Conservation (phyloP, 805 yeast species). For the Pichia scutulata region DNA sequence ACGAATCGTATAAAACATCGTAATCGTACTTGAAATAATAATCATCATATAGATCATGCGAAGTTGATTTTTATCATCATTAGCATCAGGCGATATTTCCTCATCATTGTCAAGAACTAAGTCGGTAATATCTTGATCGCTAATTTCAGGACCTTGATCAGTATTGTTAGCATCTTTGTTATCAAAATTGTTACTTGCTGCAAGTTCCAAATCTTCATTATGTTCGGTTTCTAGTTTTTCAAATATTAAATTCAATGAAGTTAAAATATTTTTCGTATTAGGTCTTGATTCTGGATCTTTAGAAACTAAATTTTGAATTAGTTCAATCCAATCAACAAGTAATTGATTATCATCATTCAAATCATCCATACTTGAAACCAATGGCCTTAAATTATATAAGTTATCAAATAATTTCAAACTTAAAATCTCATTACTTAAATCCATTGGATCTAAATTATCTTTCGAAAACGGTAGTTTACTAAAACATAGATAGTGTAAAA, state of each 20-base stretch:
- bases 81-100: not conserved
- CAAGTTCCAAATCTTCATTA: not conserved
- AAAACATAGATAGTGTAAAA: conserved; percentile 67
- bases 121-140: not conserved
- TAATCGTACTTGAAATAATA: not conserved
- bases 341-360: conserved; percentile 19
- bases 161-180: conserved; percentile 5
- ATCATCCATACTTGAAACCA: not conserved
- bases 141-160: not conserved
- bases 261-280: conserved; percentile 33
- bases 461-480: conserved; percentile 54
- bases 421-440: conserved; percentile 21
- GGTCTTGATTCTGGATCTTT: conserved; percentile 35
- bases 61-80: not conserved
- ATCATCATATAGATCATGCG: not conserved
- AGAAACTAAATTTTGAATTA: conserved; percentile 16
- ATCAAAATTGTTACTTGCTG: conserved; percentile 1
- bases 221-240: conserved; percentile 4
- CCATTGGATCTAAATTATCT: conserved; percentile 18
- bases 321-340: conserved; percentile 30
- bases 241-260: conserved; percentile 14
- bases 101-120: not conserved
- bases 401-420: conserved; percentile 16
- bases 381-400: conserved; percentile 14
- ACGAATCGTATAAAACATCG: not conserved